phyloP scores from a whole-genome alignment of 2,329 filamentous ascomycete species.

The Lachnellula cervina region DNA sequence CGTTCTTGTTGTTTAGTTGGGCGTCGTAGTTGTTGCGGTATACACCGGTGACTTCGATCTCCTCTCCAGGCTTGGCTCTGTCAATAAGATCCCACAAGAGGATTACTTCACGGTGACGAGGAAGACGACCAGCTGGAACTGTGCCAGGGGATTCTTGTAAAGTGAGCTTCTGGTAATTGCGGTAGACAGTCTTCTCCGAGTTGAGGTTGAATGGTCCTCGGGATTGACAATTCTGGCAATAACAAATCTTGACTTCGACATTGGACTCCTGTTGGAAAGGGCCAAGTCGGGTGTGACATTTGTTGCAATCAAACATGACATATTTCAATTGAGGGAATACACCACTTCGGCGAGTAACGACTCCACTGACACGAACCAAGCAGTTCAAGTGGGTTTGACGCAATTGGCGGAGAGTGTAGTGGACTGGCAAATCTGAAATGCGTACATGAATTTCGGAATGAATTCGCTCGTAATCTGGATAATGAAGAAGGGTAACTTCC shows the following conservation, averaged over 20 bases:
- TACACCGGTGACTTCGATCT: conserved; percentile 93
- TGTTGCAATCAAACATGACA: conserved; percentile 94
- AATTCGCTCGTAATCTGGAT: conserved; percentile 95
- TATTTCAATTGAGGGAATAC: conserved; percentile 98
- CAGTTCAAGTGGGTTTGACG: conserved; percentile 96
- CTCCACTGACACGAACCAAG: conserved; percentile 86
- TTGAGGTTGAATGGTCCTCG: conserved; percentile 93
- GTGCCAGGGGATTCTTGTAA: conserved; percentile 96
- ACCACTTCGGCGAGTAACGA: conserved; percentile 88
- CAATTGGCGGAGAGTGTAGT: conserved; percentile 91
- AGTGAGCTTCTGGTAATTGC: conserved; percentile 97
- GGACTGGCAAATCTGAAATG: conserved; percentile 88
- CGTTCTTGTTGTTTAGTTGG: conserved; percentile 96
- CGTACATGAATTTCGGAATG: conserved; percentile 97
- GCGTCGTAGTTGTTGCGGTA: conserved; percentile 99
- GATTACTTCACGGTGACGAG: conserved; percentile 89
- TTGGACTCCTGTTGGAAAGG: conserved; percentile 98
- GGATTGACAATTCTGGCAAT: conserved; percentile 94
- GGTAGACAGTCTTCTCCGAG: conserved; percentile 95
- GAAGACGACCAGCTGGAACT: conserved; percentile 89
- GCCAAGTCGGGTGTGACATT: conserved; percentile 86
- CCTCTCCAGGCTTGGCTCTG: conserved; percentile 92
- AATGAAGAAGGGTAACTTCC: conserved; percentile 92
- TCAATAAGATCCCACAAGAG: conserved; percentile 97
- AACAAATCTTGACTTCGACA: conserved; percentile 91